phyloP scores from a whole-genome alignment of 2,329 filamentous ascomycete genomes.

The Curvularia eragrostidis region DNA sequence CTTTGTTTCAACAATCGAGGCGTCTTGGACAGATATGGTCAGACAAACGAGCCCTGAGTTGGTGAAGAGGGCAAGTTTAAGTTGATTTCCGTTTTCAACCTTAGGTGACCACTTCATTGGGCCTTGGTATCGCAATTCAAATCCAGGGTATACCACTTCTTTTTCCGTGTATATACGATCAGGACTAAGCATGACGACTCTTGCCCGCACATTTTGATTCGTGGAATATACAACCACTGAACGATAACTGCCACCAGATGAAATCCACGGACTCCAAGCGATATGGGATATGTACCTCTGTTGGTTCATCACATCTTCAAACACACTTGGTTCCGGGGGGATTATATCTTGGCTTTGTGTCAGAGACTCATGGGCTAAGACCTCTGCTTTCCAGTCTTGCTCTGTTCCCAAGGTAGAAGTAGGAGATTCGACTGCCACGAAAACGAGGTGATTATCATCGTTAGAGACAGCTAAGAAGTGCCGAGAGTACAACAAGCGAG shows the following conservation, averaged over 20 bases:
- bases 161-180: slow-evolving; percentile 26
- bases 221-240: slow-evolving; percentile 49
- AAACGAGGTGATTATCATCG: slow-evolving; percentile 51
- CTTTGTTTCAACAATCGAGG: slow-evolving; percentile 24
- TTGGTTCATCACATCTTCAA: slow-evolving; percentile 42
- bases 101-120: slow-evolving; percentile 41
- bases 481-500: slow-evolving; percentile 33
- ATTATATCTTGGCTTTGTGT: slow-evolving; percentile 18
- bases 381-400: slow-evolving; percentile 38
- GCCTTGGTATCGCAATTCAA: slow-evolving; percentile 34
- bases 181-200: slow-evolving; percentile 26
- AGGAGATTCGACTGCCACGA: slow-evolving; percentile 50
- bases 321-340: slow-evolving; percentile 26
- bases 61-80: slow-evolving; percentile 45
- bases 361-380: slow-evolving; percentile 36
- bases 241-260: slow-evolving; percentile 19
- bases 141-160: slow-evolving; percentile 33
- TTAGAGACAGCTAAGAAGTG: slow-evolving; percentile 51
- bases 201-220: slow-evolving; percentile 41
- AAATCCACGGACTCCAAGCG: slow-evolving; percentile 51
- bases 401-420: slow-evolving; percentile 38
- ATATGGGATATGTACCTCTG: slow-evolving; percentile 46
- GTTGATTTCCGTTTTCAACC: slow-evolving; percentile 18
- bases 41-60: slow-evolving; percentile 35
- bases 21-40: slow-evolving; percentile 33